Evolutionary conservation across 2,329 filamentous ascomycete genomes (phyloP).

Genomic region (Fusarium papillatum): DNA sequence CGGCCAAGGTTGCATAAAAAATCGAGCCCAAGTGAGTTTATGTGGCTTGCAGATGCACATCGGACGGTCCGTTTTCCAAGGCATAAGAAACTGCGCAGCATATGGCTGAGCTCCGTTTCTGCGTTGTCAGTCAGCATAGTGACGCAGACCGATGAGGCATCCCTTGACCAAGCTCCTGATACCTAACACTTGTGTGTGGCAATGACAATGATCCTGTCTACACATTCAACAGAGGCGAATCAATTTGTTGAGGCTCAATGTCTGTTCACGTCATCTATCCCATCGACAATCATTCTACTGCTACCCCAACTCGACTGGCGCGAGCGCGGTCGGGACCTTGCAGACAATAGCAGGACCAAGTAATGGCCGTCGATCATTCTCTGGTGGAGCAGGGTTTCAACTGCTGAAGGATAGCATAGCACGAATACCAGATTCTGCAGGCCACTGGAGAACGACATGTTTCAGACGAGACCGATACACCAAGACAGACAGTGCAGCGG

Average conservation of each 20-base stretch:
- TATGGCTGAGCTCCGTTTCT: conserved; percentile 29
- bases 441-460: conserved; percentile 6
- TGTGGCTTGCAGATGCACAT: conserved; percentile 35
- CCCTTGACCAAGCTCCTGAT: too few species aligned
- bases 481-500: conserved; percentile 6
- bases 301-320: conserved; percentile 29
- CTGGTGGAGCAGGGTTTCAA: conserved; percentile 34
- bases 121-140: conserved; percentile 19
- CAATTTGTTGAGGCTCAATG: conserved; percentile 18
- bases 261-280: conserved; percentile 17
- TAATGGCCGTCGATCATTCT: conserved; percentile 29
- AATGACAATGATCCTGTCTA: background rate
- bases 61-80: conserved; percentile 32
- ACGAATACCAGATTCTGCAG: conserved; percentile 31
- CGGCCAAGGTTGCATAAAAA: conserved; percentile 28
- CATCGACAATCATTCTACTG: conserved; percentile 36
- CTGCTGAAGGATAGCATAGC: conserved; percentile 7
- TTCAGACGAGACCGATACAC: conserved; percentile 12
- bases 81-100: background rate
- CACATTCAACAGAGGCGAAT: background rate
- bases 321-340: conserved; percentile 40
- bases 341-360: conserved; percentile 33
- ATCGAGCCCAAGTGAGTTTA: conserved; percentile 29
- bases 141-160: background rate
- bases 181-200: background rate